Evolutionary conservation across 768 basidiomycete genomes (phyloP).

Genomic region (Chlorophyllum brunneum): DNA sequence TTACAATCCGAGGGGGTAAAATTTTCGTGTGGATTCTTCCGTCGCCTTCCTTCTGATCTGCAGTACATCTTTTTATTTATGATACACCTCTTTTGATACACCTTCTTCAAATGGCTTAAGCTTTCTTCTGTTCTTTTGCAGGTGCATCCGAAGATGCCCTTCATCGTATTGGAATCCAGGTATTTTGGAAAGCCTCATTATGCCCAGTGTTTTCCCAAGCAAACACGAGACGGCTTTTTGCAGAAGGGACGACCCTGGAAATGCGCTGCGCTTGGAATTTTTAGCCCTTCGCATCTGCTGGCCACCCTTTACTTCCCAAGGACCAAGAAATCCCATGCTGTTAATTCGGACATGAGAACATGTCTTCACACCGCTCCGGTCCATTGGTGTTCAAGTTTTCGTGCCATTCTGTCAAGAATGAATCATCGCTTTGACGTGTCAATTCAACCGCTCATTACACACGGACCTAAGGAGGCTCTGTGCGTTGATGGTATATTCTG

Average conservation of each 20-base stretch:
- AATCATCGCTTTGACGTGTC: conserved; percentile 7
- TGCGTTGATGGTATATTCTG: neutral
- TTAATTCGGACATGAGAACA: too few species aligned
- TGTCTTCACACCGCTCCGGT: too few species aligned
- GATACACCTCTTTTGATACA: neutral
- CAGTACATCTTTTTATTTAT: neutral
- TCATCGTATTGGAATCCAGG: neutral
- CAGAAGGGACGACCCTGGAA: too few species aligned
- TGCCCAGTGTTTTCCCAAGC: neutral
- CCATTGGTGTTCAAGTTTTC: too few species aligned
- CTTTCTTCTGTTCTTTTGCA: conserved; percentile 1
- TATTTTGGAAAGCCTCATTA: neutral
- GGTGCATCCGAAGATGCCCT: neutral
- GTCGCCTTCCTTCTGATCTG: conserved; percentile 63
- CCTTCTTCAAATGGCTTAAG: neutral
- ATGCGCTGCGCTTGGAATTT: too few species aligned
- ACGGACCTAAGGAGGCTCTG: neutral
- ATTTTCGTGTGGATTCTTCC: conserved; percentile 53
- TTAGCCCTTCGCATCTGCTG: too few species aligned
- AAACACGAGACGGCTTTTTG: too few species aligned
- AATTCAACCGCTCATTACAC: neutral
- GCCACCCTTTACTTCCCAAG: too few species aligned
- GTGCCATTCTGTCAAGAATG: too few species aligned
- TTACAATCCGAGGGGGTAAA: conserved; percentile 27
- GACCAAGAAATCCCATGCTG: too few species aligned